Evolutionary conservation across 441 rosid species (phyloP), one percentile per base, ranked within the genome.

Genomic region (Flueggea neowawraea): DNA sequence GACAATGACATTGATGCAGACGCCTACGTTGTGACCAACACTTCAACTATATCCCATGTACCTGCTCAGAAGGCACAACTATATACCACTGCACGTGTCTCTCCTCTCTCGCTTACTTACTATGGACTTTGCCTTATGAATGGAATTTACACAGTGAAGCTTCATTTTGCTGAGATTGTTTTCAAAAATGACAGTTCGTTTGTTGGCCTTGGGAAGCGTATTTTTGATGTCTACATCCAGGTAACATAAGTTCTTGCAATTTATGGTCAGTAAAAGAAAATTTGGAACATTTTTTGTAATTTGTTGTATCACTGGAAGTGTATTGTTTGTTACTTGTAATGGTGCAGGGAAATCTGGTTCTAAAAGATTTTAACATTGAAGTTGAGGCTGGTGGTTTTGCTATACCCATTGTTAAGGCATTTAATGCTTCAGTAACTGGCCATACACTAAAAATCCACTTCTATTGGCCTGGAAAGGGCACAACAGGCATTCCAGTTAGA

Each of bases 101-200:
- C 41, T 36, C 41, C 41, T 36, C 41, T 36, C 41, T 86, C 95
- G 2, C 86, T 92, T 58, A 87, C 90, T 58, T 89, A 86, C 85
- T 89, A 89, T 28, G 96, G 96, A 59, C 76, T 84, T 41, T 87
- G 98, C 73, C 95, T 89, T 0, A 74, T 78, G 67, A 73, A 80
- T 12, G 98, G 95, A 54, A 83, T 83, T 67, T 89, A 92, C 84
- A 86, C 80, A 14, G 80, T 89, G 10, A 69, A 66, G 16, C 96
- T 92, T 63, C 96, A 87, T 77, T 89, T 92, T 55, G 89, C 95
- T 3, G 98, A 92, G 87, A 89, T 89, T 64, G 69, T 63, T 65
- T 92, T 80, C 71, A 77, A 67, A 41, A 74, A 74, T 64, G 90
- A 82, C 70, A 78, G 61, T 41, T 66, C 95, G 11, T 77, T 83